A percentile compares a stretch with the other conserved stretches of the same genome.
Conservation (phyloP, 257 asterid genomes). For the Jasminum sambac region DNA sequence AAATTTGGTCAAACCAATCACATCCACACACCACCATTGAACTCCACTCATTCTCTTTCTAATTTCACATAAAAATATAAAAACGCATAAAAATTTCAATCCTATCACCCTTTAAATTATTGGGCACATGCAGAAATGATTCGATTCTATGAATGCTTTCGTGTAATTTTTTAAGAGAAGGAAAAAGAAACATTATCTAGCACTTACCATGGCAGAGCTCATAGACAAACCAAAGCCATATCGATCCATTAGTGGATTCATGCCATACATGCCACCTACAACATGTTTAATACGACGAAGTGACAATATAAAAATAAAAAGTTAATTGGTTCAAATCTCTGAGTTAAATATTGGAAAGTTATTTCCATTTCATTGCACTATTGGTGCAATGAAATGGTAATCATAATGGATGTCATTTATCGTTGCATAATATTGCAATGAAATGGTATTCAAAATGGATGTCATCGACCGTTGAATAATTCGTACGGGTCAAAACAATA, state of each 20-base stretch:
- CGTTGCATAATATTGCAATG: no score
- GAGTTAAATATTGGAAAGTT: neutral
- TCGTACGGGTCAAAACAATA: neutral
- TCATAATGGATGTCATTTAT: no score
- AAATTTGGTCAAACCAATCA: no score
- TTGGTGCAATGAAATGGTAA: neutral
- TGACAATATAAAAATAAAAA: neutral
- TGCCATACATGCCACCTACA: constrained; percentile 81
- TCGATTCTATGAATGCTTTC: neutral
- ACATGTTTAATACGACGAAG: constrained; percentile 19
- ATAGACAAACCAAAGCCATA: constrained; percentile 68
- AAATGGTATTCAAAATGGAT: no score
- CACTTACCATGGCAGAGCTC: constrained; percentile 68
- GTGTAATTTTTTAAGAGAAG: neutral
- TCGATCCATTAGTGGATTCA: constrained; percentile 76
- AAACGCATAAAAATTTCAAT: neutral
- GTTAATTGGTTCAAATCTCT: neutral
- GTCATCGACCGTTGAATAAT: neutral
- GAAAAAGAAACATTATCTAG: neutral
- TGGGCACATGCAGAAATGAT: neutral
- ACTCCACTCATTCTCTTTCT: no score
- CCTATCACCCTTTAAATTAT: neutral
- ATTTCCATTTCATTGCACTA: neutral
- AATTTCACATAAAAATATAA: no score
- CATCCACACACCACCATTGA: no score